These are phyloP conservation scores for Salvia sclarea DNA, from an alignment of 305 asterid species.

Conservation along the genomic window DNA sequence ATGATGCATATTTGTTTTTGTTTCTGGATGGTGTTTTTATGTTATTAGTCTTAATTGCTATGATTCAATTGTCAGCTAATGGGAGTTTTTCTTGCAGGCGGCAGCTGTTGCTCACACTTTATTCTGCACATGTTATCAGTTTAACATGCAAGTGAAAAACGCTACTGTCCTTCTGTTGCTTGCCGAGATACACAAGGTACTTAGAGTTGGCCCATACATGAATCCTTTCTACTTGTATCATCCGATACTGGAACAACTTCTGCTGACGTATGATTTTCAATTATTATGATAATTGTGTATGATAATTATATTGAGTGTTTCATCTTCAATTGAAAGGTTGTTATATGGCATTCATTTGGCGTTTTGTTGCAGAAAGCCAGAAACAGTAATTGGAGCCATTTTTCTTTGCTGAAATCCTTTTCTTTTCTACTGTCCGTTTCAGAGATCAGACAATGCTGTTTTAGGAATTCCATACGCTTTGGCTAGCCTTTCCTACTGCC, in stretches of 20 bases:
- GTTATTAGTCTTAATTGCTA: too few species aligned
- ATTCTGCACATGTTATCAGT: slow-evolving; percentile 77
- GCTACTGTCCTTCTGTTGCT: slow-evolving; percentile 89
- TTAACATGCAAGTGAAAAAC: slow-evolving; percentile 85
- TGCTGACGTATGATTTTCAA: slow-evolving; percentile 6
- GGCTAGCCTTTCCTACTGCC: slow-evolving; percentile 93
- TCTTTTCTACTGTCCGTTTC: slow-evolving; percentile 24
- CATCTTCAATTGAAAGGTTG: slow-evolving; percentile 7
- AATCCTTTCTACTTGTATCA: slow-evolving; percentile 24
- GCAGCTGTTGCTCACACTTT: slow-evolving; percentile 84
- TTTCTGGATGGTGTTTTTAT: neutral
- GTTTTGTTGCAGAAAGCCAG: neutral
- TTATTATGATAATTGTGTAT: slow-evolving; percentile 11
- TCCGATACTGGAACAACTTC: slow-evolving; percentile 13
- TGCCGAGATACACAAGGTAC: slow-evolving; percentile 97
- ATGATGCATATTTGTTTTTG: slow-evolving; percentile 14
- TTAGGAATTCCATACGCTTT: slow-evolving; percentile 90
- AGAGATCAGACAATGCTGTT: slow-evolving; percentile 92
- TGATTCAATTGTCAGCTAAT: slow-evolving; percentile 32
- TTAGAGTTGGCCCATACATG: neutral
- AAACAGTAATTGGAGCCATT: neutral
- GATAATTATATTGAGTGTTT: slow-evolving; percentile 12
- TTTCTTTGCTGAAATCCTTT: slow-evolving; percentile 22
- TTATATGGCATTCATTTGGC: neutral
- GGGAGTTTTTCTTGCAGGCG: slow-evolving; percentile 61